Base-by-base conservation (phyloP, 108 stramenopile species). In the Pseudonitzschia delicatissima region DNA sequence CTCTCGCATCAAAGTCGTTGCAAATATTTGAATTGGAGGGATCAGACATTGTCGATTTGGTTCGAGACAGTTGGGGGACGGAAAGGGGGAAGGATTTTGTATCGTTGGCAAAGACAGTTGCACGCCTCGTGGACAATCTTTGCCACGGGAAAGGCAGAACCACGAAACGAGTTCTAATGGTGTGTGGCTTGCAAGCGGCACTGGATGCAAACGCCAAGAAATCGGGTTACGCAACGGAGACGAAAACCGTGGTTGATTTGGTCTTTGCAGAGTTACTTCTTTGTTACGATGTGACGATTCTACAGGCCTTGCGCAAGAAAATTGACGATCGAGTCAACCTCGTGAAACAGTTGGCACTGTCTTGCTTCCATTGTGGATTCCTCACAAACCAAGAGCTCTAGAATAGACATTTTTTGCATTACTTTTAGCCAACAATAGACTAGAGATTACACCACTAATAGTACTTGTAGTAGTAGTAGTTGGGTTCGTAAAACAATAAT, bases 311-410 rank as follows among this genome's bases (percentile, higher is more conserved):
- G 20, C 44, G 66, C 33, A 58, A 59, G 57, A 66, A 60, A 26
- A 36, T 15, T 2, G 57, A 49, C 8, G 69, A 76, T 18, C n/a
- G 18, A 21, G 31, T 13, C 0, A 65, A 51, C 26, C 50, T 72
- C 6, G 13, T 77, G 0, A 28, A 47, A 33, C 65, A 70, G 27
- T 42, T 77, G 31, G 70, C 71, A 12, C 57, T 77, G 8, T 64
- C 76, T 27, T 77, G 76, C 47, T 77, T 67, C 45, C 69, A 77
- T 40, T 67, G 51, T 33, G 63, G 57, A 29, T 51, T 74, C 20
- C 36, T 72, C 9, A 15, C n/a, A n/a, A n/a, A n/a, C n/a, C n/a
- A n/a, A n/a, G n/a, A n/a, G n/a, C n/a, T n/a, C n/a, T n/a, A n/a
- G n/a, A n/a, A n/a, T n/a, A n/a, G n/a, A n/a, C n/a, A n/a, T n/a